These are phyloP conservation scores for Mycothermus thermophilus DNA, from an alignment of 495 filamentous ascomycete genomes.

Conservation along the genomic window DNA sequence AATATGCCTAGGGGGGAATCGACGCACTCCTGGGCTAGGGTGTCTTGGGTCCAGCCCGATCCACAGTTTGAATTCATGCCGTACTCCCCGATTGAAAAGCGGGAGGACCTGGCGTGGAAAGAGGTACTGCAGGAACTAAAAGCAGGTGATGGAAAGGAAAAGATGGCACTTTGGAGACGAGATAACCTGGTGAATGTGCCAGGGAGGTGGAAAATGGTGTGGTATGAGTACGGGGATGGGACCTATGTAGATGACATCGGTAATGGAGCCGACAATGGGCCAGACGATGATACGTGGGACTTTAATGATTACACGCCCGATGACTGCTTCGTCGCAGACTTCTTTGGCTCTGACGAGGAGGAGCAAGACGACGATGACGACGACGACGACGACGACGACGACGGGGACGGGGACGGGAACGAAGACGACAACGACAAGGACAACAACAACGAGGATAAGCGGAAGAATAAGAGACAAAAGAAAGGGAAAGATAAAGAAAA, in stretches of 20 bases:
- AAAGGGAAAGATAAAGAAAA: background rate
- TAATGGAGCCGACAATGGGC: no score
- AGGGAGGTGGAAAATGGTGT: no score
- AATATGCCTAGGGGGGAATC: background rate
- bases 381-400: background rate
- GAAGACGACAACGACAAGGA: background rate
- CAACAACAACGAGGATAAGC: no score
- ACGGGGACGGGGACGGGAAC: background rate
- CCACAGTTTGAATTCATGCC: background rate
- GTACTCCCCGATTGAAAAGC: no score
- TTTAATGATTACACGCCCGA: background rate
- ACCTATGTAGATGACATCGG: background rate
- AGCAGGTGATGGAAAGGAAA: background rate
- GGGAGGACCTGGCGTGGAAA: no score
- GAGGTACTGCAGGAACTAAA: no score
- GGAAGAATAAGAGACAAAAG: no score
- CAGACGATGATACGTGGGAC: no score
- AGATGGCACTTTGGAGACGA: no score
- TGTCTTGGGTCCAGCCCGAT: constrained; percentile 3
- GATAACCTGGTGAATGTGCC: no score
- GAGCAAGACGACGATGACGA: background rate
- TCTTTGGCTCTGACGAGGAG: no score
- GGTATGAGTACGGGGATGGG: background rate
- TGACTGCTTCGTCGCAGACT: no score
- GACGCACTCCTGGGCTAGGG: background rate